Percentiles rank a stretch among this genome's conserved stretches.
These are phyloP conservation scores for Microglena sp. DNA, from an alignment of 139 green algal genomes.

Conservation along the genomic window DNA sequence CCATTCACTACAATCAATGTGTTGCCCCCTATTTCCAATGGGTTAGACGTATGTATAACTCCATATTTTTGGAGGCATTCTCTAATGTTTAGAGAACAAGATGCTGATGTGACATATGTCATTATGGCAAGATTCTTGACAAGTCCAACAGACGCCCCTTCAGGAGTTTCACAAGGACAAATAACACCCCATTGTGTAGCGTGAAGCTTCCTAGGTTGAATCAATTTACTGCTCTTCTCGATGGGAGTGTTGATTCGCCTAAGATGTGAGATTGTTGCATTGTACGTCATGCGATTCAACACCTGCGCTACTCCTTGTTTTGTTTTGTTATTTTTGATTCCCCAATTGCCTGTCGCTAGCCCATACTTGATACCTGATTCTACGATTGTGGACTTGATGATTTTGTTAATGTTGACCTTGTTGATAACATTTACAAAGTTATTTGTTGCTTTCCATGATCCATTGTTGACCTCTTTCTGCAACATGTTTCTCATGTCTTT, in stretches of 20 bases:
- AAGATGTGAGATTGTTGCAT: slow-evolving; percentile 44
- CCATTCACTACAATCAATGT: slow-evolving; percentile 68
- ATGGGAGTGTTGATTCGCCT: slow-evolving; percentile 28
- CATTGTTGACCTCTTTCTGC: slow-evolving; percentile 8
- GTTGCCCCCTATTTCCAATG: too few relatives aligned
- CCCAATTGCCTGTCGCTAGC: slow-evolving; percentile 59
- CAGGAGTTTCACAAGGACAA: slow-evolving; percentile 44
- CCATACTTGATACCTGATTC: slow-evolving; percentile 52
- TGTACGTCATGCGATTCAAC: slow-evolving; percentile 46
- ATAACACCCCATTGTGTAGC: slow-evolving; percentile 52
- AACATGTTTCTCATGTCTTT: slow-evolving; percentile 38
- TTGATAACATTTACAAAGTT: slow-evolving; percentile 11
- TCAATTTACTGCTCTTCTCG: slow-evolving; percentile 15
- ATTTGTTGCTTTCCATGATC: not conserved
- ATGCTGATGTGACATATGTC: slow-evolving; percentile 13
- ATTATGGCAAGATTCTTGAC: slow-evolving; percentile 61
- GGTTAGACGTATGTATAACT: too few relatives aligned
- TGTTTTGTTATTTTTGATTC: slow-evolving; percentile 11
- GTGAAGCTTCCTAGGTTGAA: slow-evolving; percentile 52
- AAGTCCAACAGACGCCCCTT: slow-evolving; percentile 43
- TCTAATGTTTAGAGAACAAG: too few relatives aligned
- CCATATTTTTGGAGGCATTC: too few relatives aligned
- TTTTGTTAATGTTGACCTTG: slow-evolving; percentile 33
- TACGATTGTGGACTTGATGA: slow-evolving; percentile 52
- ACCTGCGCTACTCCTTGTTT: slow-evolving; percentile 24